phyloP scores from a whole-genome alignment of 78 protist species.

The Neovahlkampfia damariscottae region DNA sequence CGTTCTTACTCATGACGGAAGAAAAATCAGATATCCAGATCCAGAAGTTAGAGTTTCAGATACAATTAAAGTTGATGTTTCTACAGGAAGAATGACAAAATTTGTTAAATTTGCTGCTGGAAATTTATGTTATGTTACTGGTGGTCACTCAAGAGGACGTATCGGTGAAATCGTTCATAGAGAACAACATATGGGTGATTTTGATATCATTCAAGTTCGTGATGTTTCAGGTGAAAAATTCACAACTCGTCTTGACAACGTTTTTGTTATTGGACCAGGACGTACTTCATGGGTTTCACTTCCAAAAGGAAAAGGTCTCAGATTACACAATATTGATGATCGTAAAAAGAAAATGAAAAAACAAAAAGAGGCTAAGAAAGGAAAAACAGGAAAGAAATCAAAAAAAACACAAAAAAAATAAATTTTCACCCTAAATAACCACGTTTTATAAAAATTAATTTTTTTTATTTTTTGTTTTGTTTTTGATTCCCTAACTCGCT shows the following conservation, averaged over 20 bases:
- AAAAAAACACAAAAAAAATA: not conserved
- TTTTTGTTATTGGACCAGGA: constrained; percentile 94
- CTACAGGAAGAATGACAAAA: constrained; percentile 47
- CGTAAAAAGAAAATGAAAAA: constrained; percentile 25
- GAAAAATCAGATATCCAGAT: constrained; percentile 98
- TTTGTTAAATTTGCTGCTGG: constrained; percentile 69
- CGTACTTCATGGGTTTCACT: constrained; percentile 71
- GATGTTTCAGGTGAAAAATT: constrained; percentile 82
- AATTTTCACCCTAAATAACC: too few species aligned
- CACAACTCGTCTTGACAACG: constrained; percentile 94
- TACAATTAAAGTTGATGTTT: constrained; percentile 81
- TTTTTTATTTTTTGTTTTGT: too few species aligned
- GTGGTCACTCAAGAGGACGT: constrained; percentile 98
- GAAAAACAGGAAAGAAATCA: not conserved
- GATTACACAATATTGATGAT: constrained; percentile 53
- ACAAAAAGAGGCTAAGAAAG: constrained; percentile 1
- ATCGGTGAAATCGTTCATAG: constrained; percentile 77
- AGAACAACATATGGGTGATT: constrained; percentile 92
- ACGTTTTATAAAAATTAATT: too few species aligned
- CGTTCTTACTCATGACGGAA: constrained; percentile 96
- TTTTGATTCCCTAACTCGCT: too few species aligned
- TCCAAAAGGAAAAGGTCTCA: constrained; percentile 92
- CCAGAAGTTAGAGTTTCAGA: constrained; percentile 80
- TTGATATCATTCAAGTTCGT: constrained; percentile 91
- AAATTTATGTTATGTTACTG: constrained; percentile 81